A percentile compares a stretch with the other conserved stretches of the same genome.
These are phyloP conservation scores for Wickerhamiella lipophila DNA, from an alignment of 805 yeast genomes.

Conservation along the genomic window DNA sequence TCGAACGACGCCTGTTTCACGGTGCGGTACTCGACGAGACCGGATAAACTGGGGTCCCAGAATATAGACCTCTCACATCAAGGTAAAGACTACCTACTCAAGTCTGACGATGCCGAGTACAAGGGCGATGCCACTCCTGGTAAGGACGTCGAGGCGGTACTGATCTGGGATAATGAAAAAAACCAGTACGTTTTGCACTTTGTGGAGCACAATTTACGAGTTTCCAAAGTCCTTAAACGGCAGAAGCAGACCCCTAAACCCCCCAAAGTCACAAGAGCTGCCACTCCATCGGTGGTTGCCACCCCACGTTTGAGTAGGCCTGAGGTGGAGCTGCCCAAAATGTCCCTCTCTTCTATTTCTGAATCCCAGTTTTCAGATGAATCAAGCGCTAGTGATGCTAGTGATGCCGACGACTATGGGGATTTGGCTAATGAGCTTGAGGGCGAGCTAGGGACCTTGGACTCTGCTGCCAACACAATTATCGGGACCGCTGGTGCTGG, in stretches of 20 bases:
- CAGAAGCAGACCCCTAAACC: background rate
- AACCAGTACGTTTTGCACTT: conserved; percentile 2
- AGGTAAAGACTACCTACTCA: conserved; percentile 1
- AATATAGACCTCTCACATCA: background rate
- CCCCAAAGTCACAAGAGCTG: background rate
- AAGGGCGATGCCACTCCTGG: background rate
- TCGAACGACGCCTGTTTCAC: conserved; percentile 7
- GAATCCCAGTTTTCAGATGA: background rate
- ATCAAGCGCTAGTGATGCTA: background rate
- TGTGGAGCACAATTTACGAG: conserved; percentile 3
- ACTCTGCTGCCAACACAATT: background rate
- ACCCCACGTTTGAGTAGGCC: conserved; percentile 3
- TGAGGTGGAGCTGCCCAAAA: background rate
- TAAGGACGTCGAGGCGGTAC: conserved; percentile 10
- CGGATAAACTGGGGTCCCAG: background rate
- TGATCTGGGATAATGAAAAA: conserved; percentile 2
- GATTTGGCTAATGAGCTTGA: conserved; percentile 8
- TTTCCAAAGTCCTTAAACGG: background rate
- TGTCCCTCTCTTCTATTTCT: background rate
- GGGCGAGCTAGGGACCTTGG: conserved; percentile 7
- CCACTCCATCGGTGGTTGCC: background rate
- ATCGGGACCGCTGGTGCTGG: background rate
- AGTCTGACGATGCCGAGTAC: conserved; percentile 1
- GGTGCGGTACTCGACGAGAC: conserved; percentile 8
- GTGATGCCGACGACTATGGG: conserved; percentile 7